A percentile compares a stretch with the other conserved stretches of the same genome.
These are phyloP conservation scores for Fimicolochytrium jonesii DNA, from an alignment of 192 early-diverging fungal species.

Conservation along the genomic window DNA sequence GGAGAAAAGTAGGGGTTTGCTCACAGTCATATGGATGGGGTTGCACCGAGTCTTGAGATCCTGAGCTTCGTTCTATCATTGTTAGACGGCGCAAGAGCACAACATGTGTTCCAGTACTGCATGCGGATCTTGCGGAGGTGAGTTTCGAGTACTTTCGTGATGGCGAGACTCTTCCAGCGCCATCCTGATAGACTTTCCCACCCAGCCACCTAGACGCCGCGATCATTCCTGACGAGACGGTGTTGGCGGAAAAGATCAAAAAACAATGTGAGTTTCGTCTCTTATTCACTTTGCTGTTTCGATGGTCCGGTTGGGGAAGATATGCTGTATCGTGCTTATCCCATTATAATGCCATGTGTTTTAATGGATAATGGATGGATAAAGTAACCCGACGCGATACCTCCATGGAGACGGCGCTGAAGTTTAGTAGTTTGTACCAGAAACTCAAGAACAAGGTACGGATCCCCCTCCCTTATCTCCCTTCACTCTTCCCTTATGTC, in stretches of 20 bases:
- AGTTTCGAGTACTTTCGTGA: background rate
- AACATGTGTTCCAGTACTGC: constrained; percentile 21
- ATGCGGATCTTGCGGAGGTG: constrained; percentile 20
- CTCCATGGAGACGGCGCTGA: constrained; percentile 47
- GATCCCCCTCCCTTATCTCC: background rate
- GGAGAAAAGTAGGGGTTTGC: background rate
- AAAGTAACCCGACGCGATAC: constrained; percentile 52
- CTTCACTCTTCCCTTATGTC: too few relatives aligned
- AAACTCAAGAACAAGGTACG: constrained; percentile 50
- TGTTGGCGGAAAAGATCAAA: constrained; percentile 58
- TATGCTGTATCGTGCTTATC: too few relatives aligned
- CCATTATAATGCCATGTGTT: too few relatives aligned
- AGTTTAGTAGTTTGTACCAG: constrained; percentile 57
- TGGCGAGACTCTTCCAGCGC: background rate
- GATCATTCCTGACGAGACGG: constrained; percentile 49
- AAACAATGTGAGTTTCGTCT: constrained; percentile 67
- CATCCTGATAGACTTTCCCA: background rate
- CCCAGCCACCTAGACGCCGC: constrained; percentile 53
- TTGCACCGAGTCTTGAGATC: background rate
- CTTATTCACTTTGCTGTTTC: too few relatives aligned
- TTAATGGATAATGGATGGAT: too few relatives aligned
- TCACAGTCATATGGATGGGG: background rate
- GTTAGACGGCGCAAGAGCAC: background rate
- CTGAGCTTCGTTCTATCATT: too few relatives aligned
- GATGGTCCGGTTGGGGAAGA: too few relatives aligned